A percentile compares a stretch with the other conserved stretches of the same genome.
These are phyloP conservation scores for Hamiltosporidium tvaerminnensis DNA, from an alignment of 371 early-diverging fungal genomes.

Conservation along the genomic window DNA sequence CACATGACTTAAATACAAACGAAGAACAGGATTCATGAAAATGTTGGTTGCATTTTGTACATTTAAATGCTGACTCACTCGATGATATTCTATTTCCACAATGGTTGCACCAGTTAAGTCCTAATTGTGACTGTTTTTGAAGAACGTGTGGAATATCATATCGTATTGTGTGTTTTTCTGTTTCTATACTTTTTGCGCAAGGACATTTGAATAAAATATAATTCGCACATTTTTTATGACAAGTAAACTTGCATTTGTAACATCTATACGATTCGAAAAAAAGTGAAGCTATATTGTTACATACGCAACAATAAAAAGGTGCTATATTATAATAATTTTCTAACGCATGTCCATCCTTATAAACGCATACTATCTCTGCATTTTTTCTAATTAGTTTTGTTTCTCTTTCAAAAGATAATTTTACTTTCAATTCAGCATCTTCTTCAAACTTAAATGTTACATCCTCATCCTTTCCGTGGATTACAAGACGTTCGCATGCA, in stretches of 20 bases:
- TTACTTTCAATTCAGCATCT: slow-evolving; percentile 19
- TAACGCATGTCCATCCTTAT: slow-evolving; percentile 28
- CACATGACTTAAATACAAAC: slow-evolving; percentile 40
- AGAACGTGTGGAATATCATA: slow-evolving; percentile 38
- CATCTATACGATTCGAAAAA: slow-evolving; percentile 22
- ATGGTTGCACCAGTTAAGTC: slow-evolving; percentile 39
- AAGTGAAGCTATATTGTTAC: slow-evolving; percentile 9
- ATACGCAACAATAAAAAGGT: slow-evolving; percentile 36
- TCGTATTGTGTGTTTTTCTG: background rate
- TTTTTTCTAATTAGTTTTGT: slow-evolving; percentile 11
- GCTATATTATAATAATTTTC: slow-evolving; percentile 7
- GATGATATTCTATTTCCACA: slow-evolving; percentile 41
- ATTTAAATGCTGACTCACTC: slow-evolving; percentile 3
- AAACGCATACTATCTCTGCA: slow-evolving; percentile 21
- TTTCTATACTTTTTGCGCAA: background rate
- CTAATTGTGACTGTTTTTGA: slow-evolving; percentile 3
- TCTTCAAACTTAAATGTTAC: slow-evolving; percentile 22
- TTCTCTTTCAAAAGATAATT: slow-evolving; percentile 15
- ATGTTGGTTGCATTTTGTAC: slow-evolving; percentile 25
- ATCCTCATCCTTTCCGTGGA: slow-evolving; percentile 12
- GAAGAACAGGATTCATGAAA: slow-evolving; percentile 40
- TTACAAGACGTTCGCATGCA: slow-evolving; percentile 39
- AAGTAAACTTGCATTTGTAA: slow-evolving; percentile 37
- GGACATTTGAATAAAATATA: slow-evolving; percentile 34
- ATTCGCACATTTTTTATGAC: slow-evolving; percentile 37